These are phyloP conservation scores for Colletotrichum musae DNA, from an alignment of 2,329 filamentous ascomycete genomes.

Conservation along the genomic window DNA sequence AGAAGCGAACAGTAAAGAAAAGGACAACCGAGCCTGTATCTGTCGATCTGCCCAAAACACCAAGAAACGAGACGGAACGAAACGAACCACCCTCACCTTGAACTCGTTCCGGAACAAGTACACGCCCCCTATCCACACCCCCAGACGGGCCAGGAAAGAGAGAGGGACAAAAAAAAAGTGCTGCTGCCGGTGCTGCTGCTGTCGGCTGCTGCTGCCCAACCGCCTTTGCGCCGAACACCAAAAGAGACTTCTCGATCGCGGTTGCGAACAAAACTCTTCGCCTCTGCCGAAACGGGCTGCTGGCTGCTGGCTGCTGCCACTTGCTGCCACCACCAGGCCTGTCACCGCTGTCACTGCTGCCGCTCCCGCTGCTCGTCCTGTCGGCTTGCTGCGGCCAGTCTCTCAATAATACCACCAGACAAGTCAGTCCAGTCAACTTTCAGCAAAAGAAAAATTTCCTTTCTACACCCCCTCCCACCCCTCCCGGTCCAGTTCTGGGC, in stretches of 20 bases:
- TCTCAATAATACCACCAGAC: conserved; percentile 35
- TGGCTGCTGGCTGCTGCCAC: conserved; percentile 29
- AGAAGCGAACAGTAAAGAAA: neutral
- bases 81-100: conserved; percentile 19
- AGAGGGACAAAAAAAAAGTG: neutral
- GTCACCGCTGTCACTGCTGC: conserved; percentile 5
- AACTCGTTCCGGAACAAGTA: conserved; percentile 1
- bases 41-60: neutral
- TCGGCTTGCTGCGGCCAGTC: conserved; percentile 23
- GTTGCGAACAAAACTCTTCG: conserved; percentile 36
- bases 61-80: conserved; percentile 10
- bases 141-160: conserved; percentile 1
- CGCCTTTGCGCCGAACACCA: conserved; percentile 28
- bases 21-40: neutral
- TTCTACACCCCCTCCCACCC: conserved; percentile 22
- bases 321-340: conserved; percentile 20
- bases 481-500: conserved; percentile 2
- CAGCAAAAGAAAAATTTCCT: conserved; percentile 6
- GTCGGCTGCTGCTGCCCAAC: conserved; percentile 40
- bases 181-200: conserved; percentile 17
- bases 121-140: conserved; percentile 28
- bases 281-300: conserved; percentile 32
- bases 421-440: conserved; percentile 29
- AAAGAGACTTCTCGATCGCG: conserved; percentile 41
- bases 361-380: conserved; percentile 3